A percentile compares a stretch with the other conserved stretches of the same genome.
Evolutionary conservation across 306 rosid species (phyloP).

Genomic region (Canavalia ensiformis): DNA sequence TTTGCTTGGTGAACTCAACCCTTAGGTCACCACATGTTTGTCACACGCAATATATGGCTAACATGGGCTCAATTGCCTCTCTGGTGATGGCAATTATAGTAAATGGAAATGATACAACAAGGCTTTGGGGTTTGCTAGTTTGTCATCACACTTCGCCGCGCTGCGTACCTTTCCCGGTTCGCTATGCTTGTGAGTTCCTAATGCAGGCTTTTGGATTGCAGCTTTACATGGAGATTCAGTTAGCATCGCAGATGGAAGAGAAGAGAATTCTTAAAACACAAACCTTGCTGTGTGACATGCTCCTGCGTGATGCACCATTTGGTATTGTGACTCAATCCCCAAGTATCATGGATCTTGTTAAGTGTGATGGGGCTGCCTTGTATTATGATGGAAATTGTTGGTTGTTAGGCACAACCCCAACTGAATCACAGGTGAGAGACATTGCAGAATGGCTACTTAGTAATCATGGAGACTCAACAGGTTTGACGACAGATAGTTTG

Average conservation of each 20-base stretch:
- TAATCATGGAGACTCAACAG: conserved; percentile 76
- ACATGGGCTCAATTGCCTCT: conserved; percentile 84
- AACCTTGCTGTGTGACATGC: conserved; percentile 85
- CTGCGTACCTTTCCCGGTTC: conserved; percentile 81
- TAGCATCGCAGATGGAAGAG: conserved; percentile 76
- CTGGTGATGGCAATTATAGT: conserved; percentile 72
- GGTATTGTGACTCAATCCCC: conserved; percentile 78
- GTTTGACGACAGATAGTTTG: conserved; percentile 82
- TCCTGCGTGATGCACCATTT: conserved; percentile 76
- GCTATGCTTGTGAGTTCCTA: conserved; percentile 88
- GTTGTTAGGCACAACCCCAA: conserved; percentile 82
- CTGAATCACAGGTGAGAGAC: conserved; percentile 76
- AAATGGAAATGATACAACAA: conserved; percentile 59
- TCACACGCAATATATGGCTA: conserved; percentile 77
- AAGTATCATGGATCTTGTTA: conserved; percentile 80
- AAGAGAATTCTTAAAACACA: conserved; percentile 73
- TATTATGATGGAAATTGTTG: conserved; percentile 71
- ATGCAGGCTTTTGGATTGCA: conserved; percentile 86
- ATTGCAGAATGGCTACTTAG: conserved; percentile 74
- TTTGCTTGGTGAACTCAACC: conserved; percentile 87
- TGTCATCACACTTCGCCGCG: conserved; percentile 84
- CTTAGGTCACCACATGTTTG: conserved; percentile 82
- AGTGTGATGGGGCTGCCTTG: conserved; percentile 90
- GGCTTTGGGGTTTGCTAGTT: conserved; percentile 92
- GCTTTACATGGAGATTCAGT: conserved; percentile 75